A percentile compares a stretch with the other conserved stretches of the same genome.
These are phyloP conservation scores for Collybia nuda DNA, from an alignment of 768 basidiomycete species.

Conservation along the genomic window DNA sequence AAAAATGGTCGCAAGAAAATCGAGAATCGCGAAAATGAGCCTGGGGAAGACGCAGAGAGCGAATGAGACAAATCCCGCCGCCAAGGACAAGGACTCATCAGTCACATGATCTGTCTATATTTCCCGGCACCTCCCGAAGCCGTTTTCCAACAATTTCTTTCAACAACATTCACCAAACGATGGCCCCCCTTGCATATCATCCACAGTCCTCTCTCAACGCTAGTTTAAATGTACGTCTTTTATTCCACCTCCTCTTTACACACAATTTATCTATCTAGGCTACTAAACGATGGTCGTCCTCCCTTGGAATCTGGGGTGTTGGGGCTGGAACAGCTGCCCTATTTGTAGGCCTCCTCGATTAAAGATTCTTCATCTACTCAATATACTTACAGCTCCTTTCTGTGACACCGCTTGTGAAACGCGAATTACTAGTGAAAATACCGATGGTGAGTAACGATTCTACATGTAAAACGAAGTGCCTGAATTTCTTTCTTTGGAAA, in stretches of 20 bases:
- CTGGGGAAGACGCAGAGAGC: conserved; percentile 7
- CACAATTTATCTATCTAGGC: conserved; percentile 31
- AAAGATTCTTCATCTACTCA: background rate
- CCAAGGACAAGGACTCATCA: too few species aligned
- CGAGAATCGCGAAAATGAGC: conserved; percentile 1
- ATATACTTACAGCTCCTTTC: conserved; percentile 58
- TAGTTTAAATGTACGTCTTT: conserved; percentile 34
- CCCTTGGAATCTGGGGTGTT: conserved; percentile 68
- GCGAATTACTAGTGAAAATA: conserved; percentile 68
- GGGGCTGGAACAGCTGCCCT: conserved; percentile 67
- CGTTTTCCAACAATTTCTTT: conserved; percentile 17
- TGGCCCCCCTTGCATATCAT: conserved; percentile 44
- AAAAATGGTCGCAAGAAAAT: too few species aligned
- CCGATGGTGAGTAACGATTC: conserved; percentile 57
- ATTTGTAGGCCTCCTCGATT: conserved; percentile 47
- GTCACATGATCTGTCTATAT: too few species aligned
- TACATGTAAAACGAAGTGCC: conserved; percentile 8
- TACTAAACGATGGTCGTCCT: conserved; percentile 57
- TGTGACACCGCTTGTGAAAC: conserved; percentile 82
- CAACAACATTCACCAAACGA: conserved; percentile 14
- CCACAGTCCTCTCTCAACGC: conserved; percentile 35
- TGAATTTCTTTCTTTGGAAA: conserved; percentile 23
- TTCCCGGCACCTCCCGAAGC: background rate
- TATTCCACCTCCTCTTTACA: background rate
- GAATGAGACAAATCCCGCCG: conserved; percentile 1